A percentile compares a stretch with the other conserved stretches of the same genome.
These are phyloP conservation scores for Cytospora piceicola DNA, from an alignment of 2,329 filamentous ascomycete genomes.

Conservation along the genomic window DNA sequence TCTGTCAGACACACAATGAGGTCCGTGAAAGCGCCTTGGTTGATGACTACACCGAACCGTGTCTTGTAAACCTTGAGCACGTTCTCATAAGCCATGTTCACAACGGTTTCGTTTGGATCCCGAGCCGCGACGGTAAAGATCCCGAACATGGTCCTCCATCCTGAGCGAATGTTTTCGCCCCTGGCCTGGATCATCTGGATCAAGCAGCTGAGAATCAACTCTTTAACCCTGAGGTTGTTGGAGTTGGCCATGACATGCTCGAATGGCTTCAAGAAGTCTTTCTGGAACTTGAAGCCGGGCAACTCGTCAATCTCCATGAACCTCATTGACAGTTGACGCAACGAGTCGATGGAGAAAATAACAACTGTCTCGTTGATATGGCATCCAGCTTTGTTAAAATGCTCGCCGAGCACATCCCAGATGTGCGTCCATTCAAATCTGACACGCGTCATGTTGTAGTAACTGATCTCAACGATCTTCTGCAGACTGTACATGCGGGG, in stretches of 20 bases:
- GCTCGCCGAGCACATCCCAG: slow-evolving; percentile 95
- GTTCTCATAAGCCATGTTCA: slow-evolving; percentile 96
- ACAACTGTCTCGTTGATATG: slow-evolving; percentile 96
- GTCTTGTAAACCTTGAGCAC: slow-evolving; percentile 95
- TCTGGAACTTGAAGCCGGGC: slow-evolving; percentile 99
- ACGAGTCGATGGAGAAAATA: slow-evolving; percentile 93
- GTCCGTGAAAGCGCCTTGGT: slow-evolving; percentile 95
- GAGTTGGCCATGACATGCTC: slow-evolving; percentile 97
- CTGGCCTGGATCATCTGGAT: slow-evolving; percentile 99
- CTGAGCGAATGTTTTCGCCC: slow-evolving; percentile 94
- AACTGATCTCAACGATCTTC: slow-evolving; percentile 97
- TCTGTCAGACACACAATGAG: slow-evolving; percentile 95
- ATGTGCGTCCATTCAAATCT: slow-evolving; percentile 98
- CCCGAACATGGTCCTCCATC: slow-evolving; percentile 99
- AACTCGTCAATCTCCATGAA: slow-evolving; percentile 99
- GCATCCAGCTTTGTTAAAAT: slow-evolving; percentile 97
- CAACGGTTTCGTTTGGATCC: slow-evolving; percentile 92
- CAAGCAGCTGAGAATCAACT: slow-evolving; percentile 93
- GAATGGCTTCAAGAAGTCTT: slow-evolving; percentile 98
- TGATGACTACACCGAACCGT: slow-evolving; percentile 93
- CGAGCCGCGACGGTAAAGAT: slow-evolving; percentile 95
- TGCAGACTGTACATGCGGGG: slow-evolving; percentile 96
- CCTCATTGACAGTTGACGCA: slow-evolving; percentile 95
- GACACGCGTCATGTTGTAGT: slow-evolving; percentile 99
- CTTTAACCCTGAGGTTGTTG: slow-evolving; percentile 88